phyloP scores from a whole-genome alignment of 768 basidiomycete genomes.

The Tulasnella sp. region DNA sequence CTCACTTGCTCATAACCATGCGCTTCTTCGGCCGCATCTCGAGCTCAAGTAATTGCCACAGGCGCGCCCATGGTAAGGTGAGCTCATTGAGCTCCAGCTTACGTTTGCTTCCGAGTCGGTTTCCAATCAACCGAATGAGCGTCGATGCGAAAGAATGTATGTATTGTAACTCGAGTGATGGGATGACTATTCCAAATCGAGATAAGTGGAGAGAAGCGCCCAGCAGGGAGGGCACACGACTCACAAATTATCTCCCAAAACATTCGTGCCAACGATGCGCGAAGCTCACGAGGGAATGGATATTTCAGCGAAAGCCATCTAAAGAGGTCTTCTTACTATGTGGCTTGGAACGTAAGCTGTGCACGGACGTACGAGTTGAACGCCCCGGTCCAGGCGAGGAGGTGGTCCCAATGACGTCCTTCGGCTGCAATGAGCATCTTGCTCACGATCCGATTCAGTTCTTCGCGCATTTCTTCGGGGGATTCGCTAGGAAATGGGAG shows the following conservation, averaged over 20 bases:
- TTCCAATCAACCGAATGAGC: conserved; percentile 64
- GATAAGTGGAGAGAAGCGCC: neutral
- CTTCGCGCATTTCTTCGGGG: conserved; percentile 62
- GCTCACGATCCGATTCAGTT: conserved; percentile 63
- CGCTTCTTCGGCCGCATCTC: conserved; percentile 71
- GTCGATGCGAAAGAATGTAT: conserved; percentile 74
- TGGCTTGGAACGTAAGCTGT: neutral
- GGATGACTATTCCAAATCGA: conserved; percentile 42
- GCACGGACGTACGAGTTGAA: conserved; percentile 59
- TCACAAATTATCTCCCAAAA: conserved; percentile 68
- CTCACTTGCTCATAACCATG: conserved; percentile 21
- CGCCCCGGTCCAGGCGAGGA: conserved; percentile 74
- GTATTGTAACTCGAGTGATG: conserved; percentile 68
- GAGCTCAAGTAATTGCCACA: conserved; percentile 71
- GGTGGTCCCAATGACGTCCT: conserved; percentile 66
- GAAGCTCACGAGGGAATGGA: conserved; percentile 63
- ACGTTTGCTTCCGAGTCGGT: conserved; percentile 58
- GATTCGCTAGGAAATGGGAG: conserved; percentile 72
- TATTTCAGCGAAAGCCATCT: conserved; percentile 83
- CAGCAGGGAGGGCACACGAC: neutral
- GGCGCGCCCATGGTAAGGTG: conserved; percentile 64
- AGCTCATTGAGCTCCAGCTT: conserved; percentile 67
- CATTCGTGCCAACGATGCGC: conserved; percentile 65
- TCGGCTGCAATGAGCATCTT: conserved; percentile 68
- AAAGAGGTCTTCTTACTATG: neutral